Conservation (phyloP, 1,139 yeast species). For the Pichia sp. region DNA sequence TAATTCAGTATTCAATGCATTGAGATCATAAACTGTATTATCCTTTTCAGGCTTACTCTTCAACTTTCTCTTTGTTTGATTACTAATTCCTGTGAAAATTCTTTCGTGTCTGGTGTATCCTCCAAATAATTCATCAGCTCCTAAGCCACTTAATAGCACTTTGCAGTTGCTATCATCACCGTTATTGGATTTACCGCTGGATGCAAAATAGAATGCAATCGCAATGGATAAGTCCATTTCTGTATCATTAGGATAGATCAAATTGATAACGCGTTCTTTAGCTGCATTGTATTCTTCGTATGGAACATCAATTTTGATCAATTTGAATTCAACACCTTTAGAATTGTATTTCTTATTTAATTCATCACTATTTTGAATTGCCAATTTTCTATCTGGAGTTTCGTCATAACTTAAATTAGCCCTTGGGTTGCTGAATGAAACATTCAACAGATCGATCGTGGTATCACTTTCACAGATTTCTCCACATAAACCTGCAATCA, state of each 20-base stretch:
- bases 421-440: conserved; percentile 92
- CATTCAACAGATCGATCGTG: conserved; percentile 77
- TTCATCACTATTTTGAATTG: conserved; percentile 57
- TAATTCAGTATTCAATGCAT: conserved; percentile 36
- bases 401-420: conserved; percentile 55
- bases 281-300: conserved; percentile 61
- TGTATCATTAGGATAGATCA: conserved; percentile 82
- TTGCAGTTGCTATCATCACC: conserved; percentile 47
- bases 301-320: conserved; percentile 69
- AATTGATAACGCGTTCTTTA: conserved; percentile 50
- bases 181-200: conserved; percentile 36
- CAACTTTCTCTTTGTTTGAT: conserved; percentile 23
- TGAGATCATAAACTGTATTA: conserved; percentile 19
- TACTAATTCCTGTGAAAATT: conserved; percentile 38
- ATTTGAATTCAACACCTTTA: conserved; percentile 37
- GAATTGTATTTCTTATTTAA: conserved; percentile 42
- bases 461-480: conserved; percentile 24
- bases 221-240: conserved; percentile 97
- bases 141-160: conserved; percentile 88
- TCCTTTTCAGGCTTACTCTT: conserved; percentile 25
- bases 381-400: conserved; percentile 84
- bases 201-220: conserved; percentile 90
- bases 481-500: conserved; percentile 54
- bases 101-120: conserved; percentile 84
- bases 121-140: conserved; percentile 94